These are phyloP conservation scores for Colletotrichum scovillei DNA, from an alignment of 2,329 filamentous ascomycete genomes.

Conservation along the genomic window DNA sequence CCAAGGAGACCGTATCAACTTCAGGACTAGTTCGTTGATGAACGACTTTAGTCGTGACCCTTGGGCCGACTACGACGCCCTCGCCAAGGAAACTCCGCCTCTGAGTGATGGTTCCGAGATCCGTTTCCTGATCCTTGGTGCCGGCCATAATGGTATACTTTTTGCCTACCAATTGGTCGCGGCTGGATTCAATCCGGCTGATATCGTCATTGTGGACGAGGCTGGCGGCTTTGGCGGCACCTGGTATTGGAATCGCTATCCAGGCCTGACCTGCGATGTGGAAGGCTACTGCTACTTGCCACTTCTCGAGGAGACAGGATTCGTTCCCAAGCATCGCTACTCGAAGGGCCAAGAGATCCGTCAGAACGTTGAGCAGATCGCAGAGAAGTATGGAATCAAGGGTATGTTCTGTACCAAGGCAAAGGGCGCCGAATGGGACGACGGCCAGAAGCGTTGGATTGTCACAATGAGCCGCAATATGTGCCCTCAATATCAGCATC, in stretches of 20 bases:
- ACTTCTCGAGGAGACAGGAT: constrained; percentile 25
- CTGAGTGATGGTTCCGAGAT: neutral
- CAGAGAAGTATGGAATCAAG: constrained; percentile 51
- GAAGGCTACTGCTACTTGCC: constrained; percentile 50
- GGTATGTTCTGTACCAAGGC: constrained; percentile 55
- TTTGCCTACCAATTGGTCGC: constrained; percentile 3
- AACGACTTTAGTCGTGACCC: neutral
- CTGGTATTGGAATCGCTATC: constrained; percentile 63
- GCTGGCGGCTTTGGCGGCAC: constrained; percentile 60
- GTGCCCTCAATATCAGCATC: constrained; percentile 46
- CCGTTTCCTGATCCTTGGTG: neutral
- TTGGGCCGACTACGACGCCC: constrained; percentile 2
- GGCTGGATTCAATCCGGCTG: constrained; percentile 28
- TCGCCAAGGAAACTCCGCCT: neutral
- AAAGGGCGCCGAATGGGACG: constrained; percentile 57
- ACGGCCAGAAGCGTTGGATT: constrained; percentile 41
- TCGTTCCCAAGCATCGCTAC: constrained; percentile 43
- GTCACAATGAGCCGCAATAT: constrained; percentile 39
- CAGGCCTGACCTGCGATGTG: constrained; percentile 64
- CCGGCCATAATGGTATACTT: neutral
- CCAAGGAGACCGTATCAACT: no score
- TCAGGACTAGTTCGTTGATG: no score
- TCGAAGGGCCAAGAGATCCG: constrained; percentile 49
- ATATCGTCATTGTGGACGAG: constrained; percentile 53
- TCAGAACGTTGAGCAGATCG: constrained; percentile 54